Percentiles rank a stretch among this genome's conserved stretches.
phyloP scores from a whole-genome alignment of 139 green algal species.

The Tetradesmus lagerheimii region DNA sequence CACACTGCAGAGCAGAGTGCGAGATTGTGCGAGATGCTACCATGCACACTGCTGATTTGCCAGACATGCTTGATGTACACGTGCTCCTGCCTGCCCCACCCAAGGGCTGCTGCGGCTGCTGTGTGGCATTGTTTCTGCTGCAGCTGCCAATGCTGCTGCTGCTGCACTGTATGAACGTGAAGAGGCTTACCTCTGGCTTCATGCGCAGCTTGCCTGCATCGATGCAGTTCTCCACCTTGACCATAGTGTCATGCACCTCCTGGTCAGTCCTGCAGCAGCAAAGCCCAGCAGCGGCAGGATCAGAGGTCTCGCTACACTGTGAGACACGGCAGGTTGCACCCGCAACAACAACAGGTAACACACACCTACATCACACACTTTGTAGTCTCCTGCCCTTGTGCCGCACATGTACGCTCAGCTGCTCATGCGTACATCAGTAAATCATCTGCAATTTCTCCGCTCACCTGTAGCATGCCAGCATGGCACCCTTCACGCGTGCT shows the following conservation, averaged over 20 bases:
- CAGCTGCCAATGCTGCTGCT: neutral
- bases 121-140: neutral
- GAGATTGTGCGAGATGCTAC: no score
- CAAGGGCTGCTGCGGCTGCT: neutral
- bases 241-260: slow-evolving; percentile 60
- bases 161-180: neutral
- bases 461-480: slow-evolving; percentile 50
- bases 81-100: neutral
- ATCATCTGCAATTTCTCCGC: neutral
- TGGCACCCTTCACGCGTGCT: slow-evolving; percentile 47
- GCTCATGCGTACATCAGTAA: no score
- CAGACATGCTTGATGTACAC: neutral
- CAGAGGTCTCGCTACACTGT: neutral
- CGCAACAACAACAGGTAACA: neutral
- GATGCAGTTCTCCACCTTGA: slow-evolving; percentile 71
- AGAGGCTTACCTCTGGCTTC: slow-evolving; percentile 59
- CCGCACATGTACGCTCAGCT: neutral
- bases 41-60: no score
- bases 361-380: neutral
- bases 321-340: neutral
- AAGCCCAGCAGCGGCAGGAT: neutral
- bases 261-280: slow-evolving; percentile 54
- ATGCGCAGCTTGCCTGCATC: slow-evolving; percentile 65
- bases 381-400: no score
- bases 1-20: no score